Evolutionary conservation across 1,139 yeast genomes (phyloP).

Genomic region (Suhomyces panamericanus): DNA sequence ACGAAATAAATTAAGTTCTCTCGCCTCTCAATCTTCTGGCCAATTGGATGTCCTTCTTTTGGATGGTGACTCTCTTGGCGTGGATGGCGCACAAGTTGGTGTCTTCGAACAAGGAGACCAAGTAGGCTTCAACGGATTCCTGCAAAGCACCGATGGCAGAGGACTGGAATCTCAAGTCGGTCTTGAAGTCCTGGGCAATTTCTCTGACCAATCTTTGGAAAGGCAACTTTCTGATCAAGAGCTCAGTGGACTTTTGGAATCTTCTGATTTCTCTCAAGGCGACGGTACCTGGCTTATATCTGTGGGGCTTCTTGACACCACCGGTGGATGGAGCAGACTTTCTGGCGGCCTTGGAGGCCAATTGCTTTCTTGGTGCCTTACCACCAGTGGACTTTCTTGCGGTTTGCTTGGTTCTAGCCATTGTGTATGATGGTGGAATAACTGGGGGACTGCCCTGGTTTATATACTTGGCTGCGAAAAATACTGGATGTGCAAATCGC

Average conservation of each 20-base stretch:
- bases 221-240: slow-evolving; percentile 95
- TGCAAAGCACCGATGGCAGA: slow-evolving; percentile 98
- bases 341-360: slow-evolving; percentile 99
- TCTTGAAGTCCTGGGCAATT: slow-evolving; percentile 97
- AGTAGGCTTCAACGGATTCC: slow-evolving; percentile 98
- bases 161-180: slow-evolving; percentile 96
- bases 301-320: slow-evolving; percentile 99
- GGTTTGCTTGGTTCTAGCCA: slow-evolving; percentile 99
- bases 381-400: slow-evolving; percentile 99
- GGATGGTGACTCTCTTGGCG: slow-evolving; percentile 98
- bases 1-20: slow-evolving; percentile 53
- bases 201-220: slow-evolving; percentile 99
- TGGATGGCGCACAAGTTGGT: slow-evolving; percentile 98
- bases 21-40: slow-evolving; percentile 99
- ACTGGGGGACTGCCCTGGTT: not conserved
- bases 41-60: slow-evolving; percentile 97
- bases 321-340: slow-evolving; percentile 97
- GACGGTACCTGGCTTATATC: slow-evolving; percentile 99
- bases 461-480: slow-evolving; percentile 1
- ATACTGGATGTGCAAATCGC: not conserved
- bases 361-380: slow-evolving; percentile 99
- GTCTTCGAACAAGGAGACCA: slow-evolving; percentile 87
- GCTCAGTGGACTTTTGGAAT: slow-evolving; percentile 97
- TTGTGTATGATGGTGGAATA: slow-evolving; percentile 29
- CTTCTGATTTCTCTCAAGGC: slow-evolving; percentile 99